Base-by-base conservation (phyloP, 2,329 filamentous ascomycete genomes). In the Fusarium tjaetaba region DNA sequence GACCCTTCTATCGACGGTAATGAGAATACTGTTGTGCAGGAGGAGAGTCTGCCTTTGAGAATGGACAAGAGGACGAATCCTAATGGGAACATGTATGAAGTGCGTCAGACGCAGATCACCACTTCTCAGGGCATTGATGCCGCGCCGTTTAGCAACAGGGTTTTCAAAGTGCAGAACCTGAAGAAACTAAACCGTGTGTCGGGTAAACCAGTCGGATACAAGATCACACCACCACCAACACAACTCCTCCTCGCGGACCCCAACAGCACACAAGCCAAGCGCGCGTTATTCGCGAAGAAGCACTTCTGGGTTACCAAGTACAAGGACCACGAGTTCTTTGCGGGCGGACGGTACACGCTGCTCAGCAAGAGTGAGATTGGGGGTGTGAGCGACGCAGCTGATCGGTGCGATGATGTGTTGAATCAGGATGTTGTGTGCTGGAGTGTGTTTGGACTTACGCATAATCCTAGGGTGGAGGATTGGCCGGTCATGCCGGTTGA, bases 1-100 rank as follows among this genome's bases (percentile, higher is more conserved):
- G 91, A 94, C 73, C 90, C 91, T 0, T 88, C 88, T 14, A 86
- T 92, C 43, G 90, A 92, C 76, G 90, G 90, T 4, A 82, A 87
- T 67, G 79, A 81, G 2, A 92, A 92, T 77, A 88, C 88, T 0
- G 80, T 91, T 2, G 78, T 84, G 0, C 79, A 83, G 11, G 81
- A 85, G 38, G 84, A 86, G 36, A 81, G 81, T 20, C 72, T 82
- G 6, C 77, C 84, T 0, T 82, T 90, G 71, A 85, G 85, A 0
- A 85, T 85, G 75, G 78, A 82, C 20, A 61, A 62, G 15, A 56
- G 69, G 8, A 78, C 75, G 0, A 90, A 90, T 73, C 88, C 88
- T 0, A 85, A 87, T 73, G 88, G 88, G 24, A 83, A 84, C 32
- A 77, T 81, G 8, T 82, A 82, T 55, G 76, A 80, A 53, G 82